Percentiles rank a stretch among this genome's conserved stretches.
phyloP scores from a whole-genome alignment of 139 green algal species.

The Parachlorella kessleri region DNA sequence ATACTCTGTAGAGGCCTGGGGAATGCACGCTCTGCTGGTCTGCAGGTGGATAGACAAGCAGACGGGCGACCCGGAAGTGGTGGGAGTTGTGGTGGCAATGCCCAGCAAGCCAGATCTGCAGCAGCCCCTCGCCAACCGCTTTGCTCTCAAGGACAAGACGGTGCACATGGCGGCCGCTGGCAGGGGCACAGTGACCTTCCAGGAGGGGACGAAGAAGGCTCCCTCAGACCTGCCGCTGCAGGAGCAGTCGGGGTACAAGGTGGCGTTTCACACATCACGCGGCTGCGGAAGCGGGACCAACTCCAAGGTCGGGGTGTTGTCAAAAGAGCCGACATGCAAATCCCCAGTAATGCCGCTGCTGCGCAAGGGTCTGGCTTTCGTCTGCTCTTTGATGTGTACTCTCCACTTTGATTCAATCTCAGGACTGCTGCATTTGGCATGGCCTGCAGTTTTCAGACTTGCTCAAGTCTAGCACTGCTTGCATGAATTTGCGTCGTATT shows the following conservation, averaged over 20 bases:
- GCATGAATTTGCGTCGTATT: neutral
- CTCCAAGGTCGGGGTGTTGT: conserved; percentile 9
- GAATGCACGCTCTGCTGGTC: too few species aligned
- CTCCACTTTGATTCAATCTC: too few species aligned
- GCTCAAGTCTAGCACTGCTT: neutral
- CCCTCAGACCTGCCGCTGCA: neutral
- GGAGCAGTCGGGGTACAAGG: conserved; percentile 13
- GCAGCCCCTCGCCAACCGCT: too few species aligned
- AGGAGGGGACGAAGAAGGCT: neutral
- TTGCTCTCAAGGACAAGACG: too few species aligned
- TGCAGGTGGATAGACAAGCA: conserved; percentile 18
- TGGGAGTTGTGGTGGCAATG: neutral
- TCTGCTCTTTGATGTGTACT: too few species aligned
- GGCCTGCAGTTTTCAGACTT: too few species aligned
- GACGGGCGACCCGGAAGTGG: neutral
- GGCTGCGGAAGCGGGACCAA: conserved; percentile 13
- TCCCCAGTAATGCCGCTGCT: too few species aligned
- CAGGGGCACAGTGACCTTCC: neutral
- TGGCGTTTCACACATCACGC: conserved; percentile 26
- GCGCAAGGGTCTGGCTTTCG: too few species aligned
- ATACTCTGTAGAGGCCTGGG: too few species aligned
- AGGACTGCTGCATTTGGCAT: too few species aligned
- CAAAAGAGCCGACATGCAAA: too few species aligned
- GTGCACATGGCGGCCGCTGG: neutral
- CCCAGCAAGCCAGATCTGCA: conserved; percentile 8